Base-by-base conservation (phyloP, 2,329 filamentous ascomycete genomes). In the Fusarium foetens region DNA sequence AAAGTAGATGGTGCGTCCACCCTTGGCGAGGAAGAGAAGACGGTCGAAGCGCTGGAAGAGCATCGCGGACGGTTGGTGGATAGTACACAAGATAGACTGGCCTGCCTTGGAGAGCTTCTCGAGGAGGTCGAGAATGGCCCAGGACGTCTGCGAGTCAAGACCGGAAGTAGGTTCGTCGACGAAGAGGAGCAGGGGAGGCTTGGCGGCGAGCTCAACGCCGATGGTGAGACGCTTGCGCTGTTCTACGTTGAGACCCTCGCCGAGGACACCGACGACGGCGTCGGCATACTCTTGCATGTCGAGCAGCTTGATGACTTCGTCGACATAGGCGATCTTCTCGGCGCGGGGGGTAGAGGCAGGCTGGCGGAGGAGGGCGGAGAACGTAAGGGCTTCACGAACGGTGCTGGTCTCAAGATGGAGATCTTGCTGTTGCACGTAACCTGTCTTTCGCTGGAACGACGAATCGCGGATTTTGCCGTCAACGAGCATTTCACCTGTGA, bases 391-490 rank as follows among this genome's bases (percentile, higher is more conserved):
- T 64, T 84, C 83, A 14, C 80, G 80, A 11, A 85, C 81, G 4
- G 91, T 93, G 14, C 76, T 77, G 1, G 79, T 81, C 42, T 79
- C 73, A 5, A 80, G 62, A 42, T 81, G 79, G 10, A 81, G 84
- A 83, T 93, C 91, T 74, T 92, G 76, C 77, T 93, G 91, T 75
- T 93, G 90, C 31, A 91, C 91, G 72, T 93, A 93, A 33, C 91
- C 91, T 2, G 90, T 92, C 79, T 91, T 92, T 25, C 91, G 88
- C 77, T 93, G 91, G 84, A 93, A 93, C 2, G 89, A 91, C 10
- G 85, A 84, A 70, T 93, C 90, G 36, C 90, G 87, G 49, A 87
- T 87, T 48, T 85, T 86, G n/a, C 91, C 91, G 73, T 93, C 90
- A 10, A 93, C 90, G 17, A 92, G 81, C 87, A 93, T 92, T 68